Evolutionary conservation across 164 flowering plant species (phyloP), one percentile per base, ranked within the genome.

Genomic region (Buxus sempervirens): DNA sequence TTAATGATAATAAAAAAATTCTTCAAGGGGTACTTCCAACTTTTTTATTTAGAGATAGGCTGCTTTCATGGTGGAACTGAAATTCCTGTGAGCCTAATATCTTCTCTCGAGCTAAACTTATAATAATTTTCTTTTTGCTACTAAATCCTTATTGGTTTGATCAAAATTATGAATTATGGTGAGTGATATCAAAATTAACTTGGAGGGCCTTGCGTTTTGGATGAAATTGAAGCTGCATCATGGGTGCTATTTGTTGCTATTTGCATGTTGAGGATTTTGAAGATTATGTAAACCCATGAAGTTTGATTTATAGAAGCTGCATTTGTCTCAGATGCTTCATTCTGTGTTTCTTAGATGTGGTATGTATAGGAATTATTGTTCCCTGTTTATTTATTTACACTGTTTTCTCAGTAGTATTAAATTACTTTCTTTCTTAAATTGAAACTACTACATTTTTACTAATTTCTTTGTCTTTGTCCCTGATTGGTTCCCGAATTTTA

Each of bases 171-270:
- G 41, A 49, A 19, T 45, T 60, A 15, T 14, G 27, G 61, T 45
- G 26, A 45, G 59, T 66, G 64, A 67, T 65, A 15, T 28, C 54
- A 60, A 48, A 25, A 42, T 45, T 57, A 16, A 28, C 24, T 42
- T 58, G 27, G 69, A 27, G 56, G 57, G 60, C 42, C 48, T 42
- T 57, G 24, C 23, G 20, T 55, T 38, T 18, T 66, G 48, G 25
- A 60, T 62, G 64, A 66, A 69, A 59, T 70, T 72, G 54, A 26
- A 61, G 28, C 67, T 67, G 73, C 69, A 76, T 54, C 51, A 93
- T 93, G 98, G 98, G 95, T 64, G 66, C 93, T 55, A 87, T 80
- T 67, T 94, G 96, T 78, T 86, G 93, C 82, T 94, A 97, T 66
- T 67, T 90, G 76, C 85, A 66, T 38, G 74, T 57, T 12, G 87